phyloP scores from a whole-genome alignment of 495 filamentous ascomycete species.

The Daldinia concentrica region DNA sequence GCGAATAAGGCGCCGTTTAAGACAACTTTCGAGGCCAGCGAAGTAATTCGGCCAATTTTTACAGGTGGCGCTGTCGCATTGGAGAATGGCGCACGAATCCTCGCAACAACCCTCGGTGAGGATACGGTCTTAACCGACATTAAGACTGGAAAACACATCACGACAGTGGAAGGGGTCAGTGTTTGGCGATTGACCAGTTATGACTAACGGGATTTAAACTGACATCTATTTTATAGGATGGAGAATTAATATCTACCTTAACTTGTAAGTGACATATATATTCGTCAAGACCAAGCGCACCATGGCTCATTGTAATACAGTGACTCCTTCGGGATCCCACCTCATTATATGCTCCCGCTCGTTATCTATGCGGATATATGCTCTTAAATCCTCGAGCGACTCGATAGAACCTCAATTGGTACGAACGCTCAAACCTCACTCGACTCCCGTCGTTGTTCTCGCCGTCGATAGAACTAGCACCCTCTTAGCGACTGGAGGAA shows the following conservation, averaged over 20 bases:
- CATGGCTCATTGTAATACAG: constrained; percentile 52
- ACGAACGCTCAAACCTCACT: constrained; percentile 88
- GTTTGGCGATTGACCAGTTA: background rate
- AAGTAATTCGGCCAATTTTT: constrained; percentile 90
- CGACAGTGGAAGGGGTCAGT: constrained; percentile 87
- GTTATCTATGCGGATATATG: constrained; percentile 90
- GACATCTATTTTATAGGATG: constrained; percentile 70
- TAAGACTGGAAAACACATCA: constrained; percentile 80
- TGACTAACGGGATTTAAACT: background rate
- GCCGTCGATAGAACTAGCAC: constrained; percentile 87
- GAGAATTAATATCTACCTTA: constrained; percentile 87
- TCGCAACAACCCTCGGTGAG: constrained; percentile 88
- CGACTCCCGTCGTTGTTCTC: constrained; percentile 83
- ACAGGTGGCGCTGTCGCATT: constrained; percentile 89
- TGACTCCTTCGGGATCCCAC: constrained; percentile 88
- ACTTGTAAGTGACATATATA: constrained; percentile 64
- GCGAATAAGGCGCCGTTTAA: constrained; percentile 62
- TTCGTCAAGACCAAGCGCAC: constrained; percentile 1
- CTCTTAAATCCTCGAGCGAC: constrained; percentile 65
- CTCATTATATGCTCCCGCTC: constrained; percentile 92
- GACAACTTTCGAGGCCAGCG: constrained; percentile 86
- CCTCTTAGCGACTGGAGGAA: constrained; percentile 87
- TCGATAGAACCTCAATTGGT: constrained; percentile 71
- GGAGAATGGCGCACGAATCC: constrained; percentile 79
- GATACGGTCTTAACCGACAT: constrained; percentile 89